phyloP scores from a whole-genome alignment of 345 rosid species.

The Microthlaspi erraticum region DNA sequence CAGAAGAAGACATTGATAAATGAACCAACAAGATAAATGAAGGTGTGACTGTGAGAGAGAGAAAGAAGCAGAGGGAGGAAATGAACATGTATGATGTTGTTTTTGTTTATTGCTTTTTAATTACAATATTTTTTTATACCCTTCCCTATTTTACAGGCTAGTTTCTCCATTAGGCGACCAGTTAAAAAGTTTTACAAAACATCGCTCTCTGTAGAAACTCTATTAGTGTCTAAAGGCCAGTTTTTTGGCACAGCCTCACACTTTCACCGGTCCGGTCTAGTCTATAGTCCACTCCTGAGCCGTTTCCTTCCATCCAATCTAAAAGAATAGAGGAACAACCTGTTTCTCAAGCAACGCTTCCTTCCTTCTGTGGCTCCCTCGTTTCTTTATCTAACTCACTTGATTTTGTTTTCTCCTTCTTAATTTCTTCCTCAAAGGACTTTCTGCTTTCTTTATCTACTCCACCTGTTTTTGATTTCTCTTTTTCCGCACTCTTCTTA shows the following conservation, averaged over 20 bases:
- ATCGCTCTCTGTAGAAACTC: no score
- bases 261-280: neutral
- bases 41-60: neutral
- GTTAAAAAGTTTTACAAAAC: no score
- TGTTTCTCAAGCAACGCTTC: neutral
- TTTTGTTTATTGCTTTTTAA: no score
- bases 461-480: conserved; percentile 50
- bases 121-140: no score
- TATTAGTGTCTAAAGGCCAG: no score
- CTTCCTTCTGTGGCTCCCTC: conserved; percentile 8
- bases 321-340: neutral
- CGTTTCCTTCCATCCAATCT: neutral
- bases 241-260: conserved; percentile 7
- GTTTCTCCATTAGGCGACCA: no score
- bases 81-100: neutral
- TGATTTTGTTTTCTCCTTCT: conserved; percentile 24
- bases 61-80: neutral
- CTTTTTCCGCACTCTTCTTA: conserved; percentile 62
- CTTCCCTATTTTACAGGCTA: no score
- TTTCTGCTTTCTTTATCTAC: conserved; percentile 49
- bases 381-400: conserved; percentile 33
- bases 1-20: conserved; percentile 4
- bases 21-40: neutral
- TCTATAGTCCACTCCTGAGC: neutral
- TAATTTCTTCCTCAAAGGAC: conserved; percentile 24